phyloP scores from a whole-genome alignment of 2,329 filamentous ascomycete species.

The Rugonectria rugulosa region DNA sequence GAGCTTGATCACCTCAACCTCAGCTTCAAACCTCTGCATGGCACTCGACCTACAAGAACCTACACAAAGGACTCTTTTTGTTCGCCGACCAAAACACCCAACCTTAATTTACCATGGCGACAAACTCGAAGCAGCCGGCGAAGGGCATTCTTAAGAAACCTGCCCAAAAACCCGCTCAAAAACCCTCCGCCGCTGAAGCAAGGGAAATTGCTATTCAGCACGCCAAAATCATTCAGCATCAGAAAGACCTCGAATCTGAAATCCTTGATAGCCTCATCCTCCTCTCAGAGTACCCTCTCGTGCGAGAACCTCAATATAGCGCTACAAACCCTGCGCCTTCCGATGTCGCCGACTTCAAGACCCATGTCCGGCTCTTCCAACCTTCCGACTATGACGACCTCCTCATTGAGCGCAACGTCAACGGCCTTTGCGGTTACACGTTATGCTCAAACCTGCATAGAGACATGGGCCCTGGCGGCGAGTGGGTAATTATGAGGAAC shows the following conservation, averaged over 20 bases:
- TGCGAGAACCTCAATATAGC: slow-evolving; percentile 41
- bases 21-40: too few relatives aligned
- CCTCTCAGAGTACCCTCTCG: slow-evolving; percentile 68
- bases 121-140: slow-evolving; percentile 43
- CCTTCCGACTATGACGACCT: slow-evolving; percentile 89
- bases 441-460: slow-evolving; percentile 75
- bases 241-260: slow-evolving; percentile 77
- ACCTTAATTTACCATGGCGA: slow-evolving; percentile 36
- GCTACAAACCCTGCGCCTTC: slow-evolving; percentile 60
- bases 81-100: too few relatives aligned
- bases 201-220: slow-evolving; percentile 79
- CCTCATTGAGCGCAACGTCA: slow-evolving; percentile 87
- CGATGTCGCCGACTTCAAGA: slow-evolving; percentile 72
- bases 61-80: too few relatives aligned
- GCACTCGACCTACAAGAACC: too few relatives aligned
- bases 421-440: slow-evolving; percentile 81
- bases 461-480: slow-evolving; percentile 62
- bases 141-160: slow-evolving; percentile 70
- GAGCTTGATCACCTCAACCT: neutral
- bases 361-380: slow-evolving; percentile 76
- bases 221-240: slow-evolving; percentile 81
- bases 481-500: slow-evolving; percentile 70
- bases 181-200: slow-evolving; percentile 47
- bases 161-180: slow-evolving; percentile 33
- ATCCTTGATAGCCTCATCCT: slow-evolving; percentile 77